phyloP scores from a whole-genome alignment of 495 filamentous ascomycete species.

The Penicillium antarcticum region DNA sequence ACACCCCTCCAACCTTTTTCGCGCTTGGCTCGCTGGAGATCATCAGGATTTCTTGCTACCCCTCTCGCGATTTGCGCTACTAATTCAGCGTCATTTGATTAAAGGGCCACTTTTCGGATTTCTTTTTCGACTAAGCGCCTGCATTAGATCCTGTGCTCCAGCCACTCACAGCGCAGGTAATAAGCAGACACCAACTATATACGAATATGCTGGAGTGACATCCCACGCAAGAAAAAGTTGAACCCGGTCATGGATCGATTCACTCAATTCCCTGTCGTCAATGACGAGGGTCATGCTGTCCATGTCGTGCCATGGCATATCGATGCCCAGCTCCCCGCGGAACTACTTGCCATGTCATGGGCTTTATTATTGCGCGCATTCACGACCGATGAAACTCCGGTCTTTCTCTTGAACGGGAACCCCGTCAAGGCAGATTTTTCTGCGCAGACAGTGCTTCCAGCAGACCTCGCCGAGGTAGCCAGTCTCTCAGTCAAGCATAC shows the following conservation, averaged over 20 bases:
- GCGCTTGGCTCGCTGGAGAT: constrained; percentile 4
- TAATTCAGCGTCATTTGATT: not conserved
- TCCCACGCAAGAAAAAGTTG: not conserved
- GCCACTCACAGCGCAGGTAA: constrained; percentile 21
- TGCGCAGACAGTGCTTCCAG: constrained; percentile 17
- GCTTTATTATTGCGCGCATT: constrained; percentile 37
- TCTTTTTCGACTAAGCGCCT: constrained; percentile 12
- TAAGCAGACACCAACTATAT: constrained; percentile 13
- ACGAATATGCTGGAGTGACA: not conserved
- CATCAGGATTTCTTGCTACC: not conserved
- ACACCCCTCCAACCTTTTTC: not conserved
- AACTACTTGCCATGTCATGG: constrained; percentile 37
- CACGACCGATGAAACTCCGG: constrained; percentile 27
- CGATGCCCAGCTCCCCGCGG: constrained; percentile 15
- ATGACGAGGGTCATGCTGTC: constrained; percentile 12
- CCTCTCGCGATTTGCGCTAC: not conserved
- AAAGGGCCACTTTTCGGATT: too few relatives aligned
- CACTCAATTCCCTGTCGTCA: constrained; percentile 19
- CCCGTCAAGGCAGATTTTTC: constrained; percentile 34
- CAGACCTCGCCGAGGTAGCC: constrained; percentile 11
- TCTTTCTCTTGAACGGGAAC: constrained; percentile 31
- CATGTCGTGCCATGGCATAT: constrained; percentile 20
- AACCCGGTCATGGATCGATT: constrained; percentile 18
- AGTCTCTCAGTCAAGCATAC: constrained; percentile 15
- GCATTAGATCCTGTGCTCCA: constrained; percentile 16